Conservation (phyloP, 2,329 filamentous ascomycete genomes). For the Nigrograna mackinnonii region DNA sequence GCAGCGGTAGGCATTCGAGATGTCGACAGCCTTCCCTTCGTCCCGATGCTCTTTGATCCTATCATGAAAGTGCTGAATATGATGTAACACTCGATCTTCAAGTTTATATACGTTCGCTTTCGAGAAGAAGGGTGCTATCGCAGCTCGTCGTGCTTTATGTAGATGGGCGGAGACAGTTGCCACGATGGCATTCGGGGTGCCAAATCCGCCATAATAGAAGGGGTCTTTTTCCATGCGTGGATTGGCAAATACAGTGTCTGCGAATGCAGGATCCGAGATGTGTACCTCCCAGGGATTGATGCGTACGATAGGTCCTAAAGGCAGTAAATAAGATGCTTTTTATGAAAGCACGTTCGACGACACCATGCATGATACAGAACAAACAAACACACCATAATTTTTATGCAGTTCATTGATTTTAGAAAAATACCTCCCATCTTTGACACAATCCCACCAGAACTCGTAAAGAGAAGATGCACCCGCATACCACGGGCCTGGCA, state of each 20-base stretch:
- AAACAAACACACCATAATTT: slow-evolving; percentile 26
- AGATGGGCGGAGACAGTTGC: slow-evolving; percentile 18
- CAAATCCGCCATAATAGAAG: slow-evolving; percentile 17
- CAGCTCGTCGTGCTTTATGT: slow-evolving; percentile 19
- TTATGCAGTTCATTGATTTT: slow-evolving; percentile 22
- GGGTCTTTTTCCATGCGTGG: slow-evolving; percentile 14
- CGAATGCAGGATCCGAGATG: slow-evolving; percentile 16
- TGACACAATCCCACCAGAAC: slow-evolving; percentile 12
- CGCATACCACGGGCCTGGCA: slow-evolving; percentile 14
- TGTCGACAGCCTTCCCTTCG: slow-evolving; percentile 5
- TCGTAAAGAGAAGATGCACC: slow-evolving; percentile 11
- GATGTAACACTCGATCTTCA: slow-evolving; percentile 17
- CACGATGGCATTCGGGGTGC: slow-evolving; percentile 6
- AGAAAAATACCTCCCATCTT: slow-evolving; percentile 6
- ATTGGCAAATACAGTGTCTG: slow-evolving; percentile 11
- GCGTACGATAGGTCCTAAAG: slow-evolving; percentile 10
- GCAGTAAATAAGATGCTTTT: too few relatives aligned
- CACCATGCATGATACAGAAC: too few relatives aligned
- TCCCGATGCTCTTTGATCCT: slow-evolving; percentile 8
- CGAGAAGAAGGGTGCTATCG: slow-evolving; percentile 29
- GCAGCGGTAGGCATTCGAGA: slow-evolving; percentile 14
- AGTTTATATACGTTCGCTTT: slow-evolving; percentile 21
- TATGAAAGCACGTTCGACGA: too few relatives aligned
- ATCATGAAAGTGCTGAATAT: slow-evolving; percentile 11
- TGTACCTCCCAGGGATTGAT: slow-evolving; percentile 18